Base-by-base conservation (phyloP, 1,284 basidiomycete genomes). In the Termitomyces sp. region DNA sequence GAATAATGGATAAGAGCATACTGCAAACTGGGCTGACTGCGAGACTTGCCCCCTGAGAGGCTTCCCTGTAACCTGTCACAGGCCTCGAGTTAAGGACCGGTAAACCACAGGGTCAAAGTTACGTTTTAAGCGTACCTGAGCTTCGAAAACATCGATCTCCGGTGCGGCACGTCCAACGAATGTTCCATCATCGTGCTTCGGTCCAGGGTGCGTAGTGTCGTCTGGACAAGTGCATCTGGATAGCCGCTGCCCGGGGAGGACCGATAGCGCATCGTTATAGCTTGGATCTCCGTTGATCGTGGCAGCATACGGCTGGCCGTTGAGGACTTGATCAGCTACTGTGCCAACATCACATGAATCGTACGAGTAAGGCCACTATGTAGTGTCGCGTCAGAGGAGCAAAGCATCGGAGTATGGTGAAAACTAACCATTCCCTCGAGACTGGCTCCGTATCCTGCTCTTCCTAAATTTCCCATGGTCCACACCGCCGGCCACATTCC, bases 351-450 rank as follows among this genome's bases (percentile, higher is more conserved):
- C 88, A 65, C 86, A 92, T 1, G 75, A 63, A 60, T 87, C 84
- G 67, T 92, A 91, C 0, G 83, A 81, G 65, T 91, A 92, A 6
- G 86, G 87, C 78, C 86, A 87, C 81, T 79, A n/a, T n/a, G n/a
- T n/a, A 35, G 53, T 34, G 49, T 31, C 28, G 43, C 13, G 38
- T 7, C 35, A 38, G 13, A 19, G 26, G 43, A 18, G 7, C 50
- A 10, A 40, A 30, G 11, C 28, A n/a, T 41, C 39, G 21, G 34
- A 31, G 26, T 41, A 33, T 7, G 30, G 34, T n/a, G 35, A 14
- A 35, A 33, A 64, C 72, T 46, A 55, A 75, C 76, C 66, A 73
- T 66, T 42, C 77, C 77, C 43, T 79, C 76, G 8, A 77, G 68
- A 33, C 67, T 71, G 10, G 77, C 77, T 39, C 77, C 77, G 52